Conservation (phyloP, 352 stramenopile genomes). For the Pythium apleroticum region DNA sequence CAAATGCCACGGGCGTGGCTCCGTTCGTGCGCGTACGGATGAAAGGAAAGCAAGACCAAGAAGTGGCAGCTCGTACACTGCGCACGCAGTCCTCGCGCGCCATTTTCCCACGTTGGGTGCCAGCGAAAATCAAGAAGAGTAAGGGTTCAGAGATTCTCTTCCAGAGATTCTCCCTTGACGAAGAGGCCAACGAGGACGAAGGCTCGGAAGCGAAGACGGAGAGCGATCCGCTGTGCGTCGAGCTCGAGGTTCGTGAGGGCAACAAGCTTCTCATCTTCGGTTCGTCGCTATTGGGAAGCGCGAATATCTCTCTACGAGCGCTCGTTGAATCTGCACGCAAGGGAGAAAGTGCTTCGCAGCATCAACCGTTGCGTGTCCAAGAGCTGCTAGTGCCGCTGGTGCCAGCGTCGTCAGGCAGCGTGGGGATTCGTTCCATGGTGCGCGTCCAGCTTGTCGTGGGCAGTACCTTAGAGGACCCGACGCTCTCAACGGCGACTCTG, state of each 20-base stretch:
- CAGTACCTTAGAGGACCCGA: slow-evolving; percentile 2
- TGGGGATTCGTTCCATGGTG: slow-evolving; percentile 14
- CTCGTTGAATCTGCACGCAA: slow-evolving; percentile 43
- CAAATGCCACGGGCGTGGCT: slow-evolving; percentile 12
- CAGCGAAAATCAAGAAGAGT: slow-evolving; percentile 38
- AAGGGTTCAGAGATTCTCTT: slow-evolving; percentile 16
- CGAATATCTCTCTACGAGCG: slow-evolving; percentile 45
- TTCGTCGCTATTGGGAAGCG: slow-evolving; percentile 58
- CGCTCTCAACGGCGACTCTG: background rate
- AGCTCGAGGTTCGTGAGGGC: slow-evolving; percentile 68
- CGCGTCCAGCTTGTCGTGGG: slow-evolving; percentile 19
- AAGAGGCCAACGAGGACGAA: background rate
- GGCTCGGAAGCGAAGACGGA: background rate
- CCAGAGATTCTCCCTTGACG: slow-evolving; percentile 18
- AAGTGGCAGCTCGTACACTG: slow-evolving; percentile 5
- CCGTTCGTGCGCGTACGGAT: slow-evolving; percentile 25
- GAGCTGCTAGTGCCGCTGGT: slow-evolving; percentile 20
- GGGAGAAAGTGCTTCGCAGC: background rate
- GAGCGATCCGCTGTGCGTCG: slow-evolving; percentile 6
- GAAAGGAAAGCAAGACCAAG: slow-evolving; percentile 5
- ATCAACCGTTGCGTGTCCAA: slow-evolving; percentile 14
- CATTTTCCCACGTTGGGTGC: slow-evolving; percentile 68
- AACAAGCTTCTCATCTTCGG: slow-evolving; percentile 67
- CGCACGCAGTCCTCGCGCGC: slow-evolving; percentile 34
- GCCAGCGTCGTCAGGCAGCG: background rate